phyloP scores from a whole-genome alignment of 2,329 filamentous ascomycete species.

The Penicillium expansum region DNA sequence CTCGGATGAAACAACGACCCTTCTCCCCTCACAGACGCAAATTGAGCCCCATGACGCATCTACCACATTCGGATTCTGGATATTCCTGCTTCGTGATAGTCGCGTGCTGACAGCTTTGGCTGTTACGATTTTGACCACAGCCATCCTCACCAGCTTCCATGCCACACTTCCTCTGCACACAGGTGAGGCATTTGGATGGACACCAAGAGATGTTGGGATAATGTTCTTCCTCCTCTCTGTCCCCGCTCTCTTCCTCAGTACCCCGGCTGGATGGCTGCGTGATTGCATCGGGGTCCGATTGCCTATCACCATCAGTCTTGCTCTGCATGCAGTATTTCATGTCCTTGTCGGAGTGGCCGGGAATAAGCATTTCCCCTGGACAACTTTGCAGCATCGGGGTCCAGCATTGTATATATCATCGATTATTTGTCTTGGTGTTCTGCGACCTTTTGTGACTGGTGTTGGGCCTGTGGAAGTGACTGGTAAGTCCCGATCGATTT shows the following conservation, averaged over 20 bases:
- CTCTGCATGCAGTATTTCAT: conserved; percentile 2
- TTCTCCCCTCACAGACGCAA: not conserved
- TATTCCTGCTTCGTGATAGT: conserved; percentile 18
- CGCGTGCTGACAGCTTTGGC: conserved; percentile 14
- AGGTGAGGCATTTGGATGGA: conserved; percentile 23
- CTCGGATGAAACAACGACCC: not conserved
- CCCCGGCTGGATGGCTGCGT: conserved; percentile 9
- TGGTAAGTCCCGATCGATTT: not conserved
- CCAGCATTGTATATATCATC: not conserved
- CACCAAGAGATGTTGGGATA: not conserved
- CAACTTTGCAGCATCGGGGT: not conserved
- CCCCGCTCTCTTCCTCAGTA: conserved; percentile 1
- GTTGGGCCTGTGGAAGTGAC: conserved; percentile 1
- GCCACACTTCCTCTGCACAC: conserved; percentile 27
- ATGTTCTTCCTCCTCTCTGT: conserved; percentile 4
- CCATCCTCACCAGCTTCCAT: conserved; percentile 19
- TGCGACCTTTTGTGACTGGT: conserved; percentile 5
- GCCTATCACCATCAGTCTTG: not conserved
- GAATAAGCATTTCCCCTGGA: not conserved
- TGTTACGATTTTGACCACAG: conserved; percentile 5
- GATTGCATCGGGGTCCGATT: conserved; percentile 1
- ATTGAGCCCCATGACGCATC: not conserved
- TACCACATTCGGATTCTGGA: not conserved
- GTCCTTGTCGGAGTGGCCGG: conserved; percentile 1
- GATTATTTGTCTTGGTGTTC: not conserved